A percentile compares a stretch with the other conserved stretches of the same genome.
Conservation (phyloP, 306 rosid species). For the Fragaria vesca region DNA sequence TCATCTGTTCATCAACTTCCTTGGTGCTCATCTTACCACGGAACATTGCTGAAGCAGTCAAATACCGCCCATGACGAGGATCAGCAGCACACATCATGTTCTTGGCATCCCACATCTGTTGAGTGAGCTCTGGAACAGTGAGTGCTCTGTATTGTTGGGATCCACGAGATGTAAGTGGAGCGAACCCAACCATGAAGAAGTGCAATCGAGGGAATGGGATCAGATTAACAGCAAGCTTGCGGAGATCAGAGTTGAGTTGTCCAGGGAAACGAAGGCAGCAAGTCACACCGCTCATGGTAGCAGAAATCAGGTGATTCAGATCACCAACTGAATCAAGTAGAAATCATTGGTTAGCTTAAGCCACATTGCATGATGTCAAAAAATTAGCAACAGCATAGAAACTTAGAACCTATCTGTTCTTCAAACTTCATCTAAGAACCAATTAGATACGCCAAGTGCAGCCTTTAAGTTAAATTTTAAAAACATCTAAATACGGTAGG, state of each 20-base stretch:
- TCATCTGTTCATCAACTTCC: slow-evolving; percentile 74
- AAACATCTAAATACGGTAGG: not conserved
- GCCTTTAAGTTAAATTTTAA: not conserved
- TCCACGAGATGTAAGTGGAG: slow-evolving; percentile 70
- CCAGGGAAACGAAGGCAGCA: slow-evolving; percentile 75
- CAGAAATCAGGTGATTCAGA: slow-evolving; percentile 60
- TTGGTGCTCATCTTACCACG: slow-evolving; percentile 79
- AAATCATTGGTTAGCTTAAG: not conserved
- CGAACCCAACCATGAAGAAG: slow-evolving; percentile 74
- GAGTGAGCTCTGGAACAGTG: slow-evolving; percentile 68
- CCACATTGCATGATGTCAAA: not conserved
- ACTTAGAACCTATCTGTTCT: not conserved
- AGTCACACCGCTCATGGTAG: slow-evolving; percentile 75
- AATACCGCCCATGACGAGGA: slow-evolving; percentile 66
- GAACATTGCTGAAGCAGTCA: slow-evolving; percentile 80
- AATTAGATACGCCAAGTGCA: not conserved
- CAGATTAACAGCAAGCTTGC: slow-evolving; percentile 66
- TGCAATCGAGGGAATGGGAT: slow-evolving; percentile 71
- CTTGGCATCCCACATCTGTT: slow-evolving; percentile 77
- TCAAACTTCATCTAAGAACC: not conserved
- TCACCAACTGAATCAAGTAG: slow-evolving; percentile 52
- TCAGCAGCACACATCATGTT: slow-evolving; percentile 81
- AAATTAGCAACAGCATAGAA: not conserved
- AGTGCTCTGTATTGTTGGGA: slow-evolving; percentile 70
- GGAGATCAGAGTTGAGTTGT: slow-evolving; percentile 66